These are phyloP conservation scores for Coemansia sp. DNA, from an alignment of 192 early-diverging fungal genomes.

Conservation along the genomic window DNA sequence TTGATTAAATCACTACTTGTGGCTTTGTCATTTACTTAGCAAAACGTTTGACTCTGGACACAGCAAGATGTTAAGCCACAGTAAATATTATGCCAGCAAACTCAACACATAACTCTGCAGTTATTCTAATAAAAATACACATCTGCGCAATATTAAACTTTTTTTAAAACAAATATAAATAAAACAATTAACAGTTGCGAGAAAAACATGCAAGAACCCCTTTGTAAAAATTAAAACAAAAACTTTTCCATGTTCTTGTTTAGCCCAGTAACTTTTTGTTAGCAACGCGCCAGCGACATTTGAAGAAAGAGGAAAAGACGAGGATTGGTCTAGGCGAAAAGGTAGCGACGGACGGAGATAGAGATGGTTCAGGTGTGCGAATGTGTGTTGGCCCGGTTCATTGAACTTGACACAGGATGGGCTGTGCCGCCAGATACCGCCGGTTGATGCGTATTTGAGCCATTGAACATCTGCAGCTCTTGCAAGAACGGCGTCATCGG, in stretches of 20 bases:
- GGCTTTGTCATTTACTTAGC: too few relatives aligned
- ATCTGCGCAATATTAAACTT: neutral
- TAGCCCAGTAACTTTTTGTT: neutral
- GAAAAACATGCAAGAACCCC: neutral
- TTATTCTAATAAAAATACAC: too few relatives aligned
- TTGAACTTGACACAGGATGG: neutral
- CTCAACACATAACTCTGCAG: too few relatives aligned
- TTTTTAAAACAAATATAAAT: neutral
- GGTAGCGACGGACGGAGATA: neutral
- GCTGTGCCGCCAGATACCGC: constrained; percentile 6
- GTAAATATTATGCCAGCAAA: too few relatives aligned
- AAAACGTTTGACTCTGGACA: too few relatives aligned
- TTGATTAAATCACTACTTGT: neutral
- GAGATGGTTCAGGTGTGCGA: constrained; percentile 1
- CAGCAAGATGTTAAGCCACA: too few relatives aligned
- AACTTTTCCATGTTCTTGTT: neutral
- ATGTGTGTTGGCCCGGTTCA: constrained; percentile 6
- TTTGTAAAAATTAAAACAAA: neutral
- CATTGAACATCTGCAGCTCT: constrained; percentile 44
- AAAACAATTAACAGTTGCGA: neutral
- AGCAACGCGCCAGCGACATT: neutral
- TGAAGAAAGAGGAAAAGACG: neutral
- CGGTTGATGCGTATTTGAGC: neutral
- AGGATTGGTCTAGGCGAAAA: neutral
- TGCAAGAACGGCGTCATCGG: constrained; percentile 53